Conservation (phyloP, 2,329 filamentous ascomycete species). For the Mycogone perniciosa region DNA sequence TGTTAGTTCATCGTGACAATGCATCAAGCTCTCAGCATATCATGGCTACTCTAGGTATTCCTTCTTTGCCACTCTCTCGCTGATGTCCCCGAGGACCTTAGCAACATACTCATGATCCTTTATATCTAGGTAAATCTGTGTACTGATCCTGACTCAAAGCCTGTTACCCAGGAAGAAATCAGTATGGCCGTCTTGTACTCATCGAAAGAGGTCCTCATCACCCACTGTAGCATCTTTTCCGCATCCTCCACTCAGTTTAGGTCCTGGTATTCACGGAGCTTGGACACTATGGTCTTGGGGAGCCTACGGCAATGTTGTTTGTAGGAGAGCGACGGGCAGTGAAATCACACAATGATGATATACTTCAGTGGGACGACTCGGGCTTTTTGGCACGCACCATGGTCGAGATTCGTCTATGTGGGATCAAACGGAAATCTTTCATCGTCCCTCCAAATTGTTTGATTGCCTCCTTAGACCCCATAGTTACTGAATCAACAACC, state of each 20-base stretch:
- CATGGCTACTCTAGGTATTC: constrained; percentile 22
- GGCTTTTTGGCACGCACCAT: background rate
- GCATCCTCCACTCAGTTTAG: constrained; percentile 49
- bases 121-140: constrained; percentile 76
- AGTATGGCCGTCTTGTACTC: constrained; percentile 69
- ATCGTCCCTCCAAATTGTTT: constrained; percentile 4
- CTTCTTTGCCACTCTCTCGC: constrained; percentile 32
- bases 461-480: background rate
- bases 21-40: too few species aligned
- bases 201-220: constrained; percentile 44
- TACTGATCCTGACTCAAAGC: constrained; percentile 69
- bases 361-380: background rate
- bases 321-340: background rate
- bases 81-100: constrained; percentile 46
- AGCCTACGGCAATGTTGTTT: constrained; percentile 74
- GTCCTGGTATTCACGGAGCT: constrained; percentile 59
- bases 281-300: constrained; percentile 54
- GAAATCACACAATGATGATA: background rate
- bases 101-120: constrained; percentile 71
- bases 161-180: constrained; percentile 53
- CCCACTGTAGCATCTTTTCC: constrained; percentile 48
- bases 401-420: constrained; percentile 4
- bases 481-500: background rate
- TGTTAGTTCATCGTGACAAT: too few species aligned
- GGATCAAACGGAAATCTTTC: constrained; percentile 8